These are phyloP conservation scores for Dactylellina sp. DNA, from an alignment of 2,329 filamentous ascomycete species.

Conservation along the genomic window DNA sequence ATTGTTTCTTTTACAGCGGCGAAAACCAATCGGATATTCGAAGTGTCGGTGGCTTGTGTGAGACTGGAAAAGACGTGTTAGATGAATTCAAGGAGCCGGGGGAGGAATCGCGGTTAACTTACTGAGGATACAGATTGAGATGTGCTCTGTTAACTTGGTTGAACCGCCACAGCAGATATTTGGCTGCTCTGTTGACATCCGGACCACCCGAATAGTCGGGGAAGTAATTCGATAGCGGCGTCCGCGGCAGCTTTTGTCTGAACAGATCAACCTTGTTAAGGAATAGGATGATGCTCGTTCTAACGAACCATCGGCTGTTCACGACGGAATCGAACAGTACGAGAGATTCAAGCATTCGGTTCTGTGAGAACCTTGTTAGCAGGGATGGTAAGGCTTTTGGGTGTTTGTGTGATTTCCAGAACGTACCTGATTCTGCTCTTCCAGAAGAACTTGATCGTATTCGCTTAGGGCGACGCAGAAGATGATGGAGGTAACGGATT, in stretches of 20 bases:
- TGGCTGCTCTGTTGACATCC: constrained; percentile 97
- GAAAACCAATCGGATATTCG: constrained; percentile 97
- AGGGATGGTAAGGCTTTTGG: neutral
- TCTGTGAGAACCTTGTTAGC: constrained; percentile 68
- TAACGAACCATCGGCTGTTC: constrained; percentile 99
- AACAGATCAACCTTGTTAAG: constrained; percentile 99
- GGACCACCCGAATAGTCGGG: constrained; percentile 97
- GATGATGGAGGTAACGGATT: constrained; percentile 99
- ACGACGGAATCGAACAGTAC: constrained; percentile 98
- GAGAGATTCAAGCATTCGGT: constrained; percentile 99
- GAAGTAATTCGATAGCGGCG: constrained; percentile 93
- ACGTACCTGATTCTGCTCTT: constrained; percentile 94
- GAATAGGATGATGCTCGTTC: constrained; percentile 98
- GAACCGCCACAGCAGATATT: constrained; percentile 97
- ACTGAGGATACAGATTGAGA: constrained; percentile 97
- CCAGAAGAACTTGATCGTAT: constrained; percentile 95
- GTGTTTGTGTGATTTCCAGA: neutral
- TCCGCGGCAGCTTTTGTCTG: constrained; percentile 90
- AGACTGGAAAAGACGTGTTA: constrained; percentile 71
- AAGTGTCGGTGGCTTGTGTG: constrained; percentile 98
- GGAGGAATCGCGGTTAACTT: constrained; percentile 65
- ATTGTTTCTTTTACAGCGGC: constrained; percentile 99
- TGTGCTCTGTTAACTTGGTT: constrained; percentile 98
- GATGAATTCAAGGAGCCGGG: constrained; percentile 56
- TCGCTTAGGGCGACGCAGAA: constrained; percentile 98